A percentile compares a stretch with the other conserved stretches of the same genome.
These are phyloP conservation scores for Biscogniauxia mediterranea DNA, from an alignment of 2,329 filamentous ascomycete species.

Conservation along the genomic window DNA sequence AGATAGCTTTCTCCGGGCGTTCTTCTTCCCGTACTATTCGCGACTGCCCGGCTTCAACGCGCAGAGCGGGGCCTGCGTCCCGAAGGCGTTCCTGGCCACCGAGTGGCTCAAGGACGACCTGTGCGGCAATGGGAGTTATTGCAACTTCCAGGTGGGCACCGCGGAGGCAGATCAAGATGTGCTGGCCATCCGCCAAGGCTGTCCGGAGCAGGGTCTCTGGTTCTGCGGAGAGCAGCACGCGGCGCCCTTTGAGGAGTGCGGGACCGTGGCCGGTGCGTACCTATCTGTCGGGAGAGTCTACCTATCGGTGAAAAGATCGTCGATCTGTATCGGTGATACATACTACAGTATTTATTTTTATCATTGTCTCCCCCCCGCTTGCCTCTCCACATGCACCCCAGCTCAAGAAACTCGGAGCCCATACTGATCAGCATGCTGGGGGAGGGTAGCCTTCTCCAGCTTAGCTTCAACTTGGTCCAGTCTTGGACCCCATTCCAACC, in stretches of 20 bases:
- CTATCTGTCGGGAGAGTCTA: constrained; percentile 17
- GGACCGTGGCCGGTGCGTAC: constrained; percentile 20
- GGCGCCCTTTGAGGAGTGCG: constrained; percentile 55
- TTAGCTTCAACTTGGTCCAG: background rate
- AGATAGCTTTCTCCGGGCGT: constrained; percentile 35
- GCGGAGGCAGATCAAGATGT: constrained; percentile 53
- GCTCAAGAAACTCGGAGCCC: background rate
- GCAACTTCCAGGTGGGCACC: constrained; percentile 63
- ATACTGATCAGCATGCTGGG: background rate
- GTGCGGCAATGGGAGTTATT: constrained; percentile 66
- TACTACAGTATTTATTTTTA: too few species aligned
- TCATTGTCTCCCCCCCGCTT: background rate
- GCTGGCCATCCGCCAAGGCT: constrained; percentile 43
- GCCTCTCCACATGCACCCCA: background rate
- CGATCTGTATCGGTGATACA: constrained; percentile 2
- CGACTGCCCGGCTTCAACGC: constrained; percentile 56
- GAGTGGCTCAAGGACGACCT: constrained; percentile 65
- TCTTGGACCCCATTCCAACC: too few species aligned
- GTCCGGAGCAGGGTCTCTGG: constrained; percentile 58
- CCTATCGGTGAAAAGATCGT: constrained; percentile 11
- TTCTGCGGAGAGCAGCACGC: constrained; percentile 69
- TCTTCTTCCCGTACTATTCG: constrained; percentile 65
- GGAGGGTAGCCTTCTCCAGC: background rate
- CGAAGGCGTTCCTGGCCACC: constrained; percentile 56
- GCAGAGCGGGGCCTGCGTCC: constrained; percentile 46